These are phyloP conservation scores for Amanita brunnescens DNA, from an alignment of 768 basidiomycete genomes.

Conservation along the genomic window DNA sequence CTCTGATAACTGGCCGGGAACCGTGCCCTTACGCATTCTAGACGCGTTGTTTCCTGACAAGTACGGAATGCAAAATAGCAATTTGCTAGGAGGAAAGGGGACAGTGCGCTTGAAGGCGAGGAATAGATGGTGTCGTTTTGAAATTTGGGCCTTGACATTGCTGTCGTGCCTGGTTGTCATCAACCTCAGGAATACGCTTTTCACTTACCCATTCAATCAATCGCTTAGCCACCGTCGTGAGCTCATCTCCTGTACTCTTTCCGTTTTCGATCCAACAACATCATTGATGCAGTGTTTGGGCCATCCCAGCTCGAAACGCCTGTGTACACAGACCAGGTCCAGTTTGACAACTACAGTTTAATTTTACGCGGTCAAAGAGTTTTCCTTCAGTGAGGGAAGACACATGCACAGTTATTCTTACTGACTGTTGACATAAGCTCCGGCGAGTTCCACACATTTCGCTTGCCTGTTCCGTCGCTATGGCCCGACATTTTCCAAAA, in stretches of 20 bases:
- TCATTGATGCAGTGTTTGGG: not conserved
- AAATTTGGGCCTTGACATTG: constrained; percentile 17
- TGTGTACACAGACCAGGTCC: constrained; percentile 29
- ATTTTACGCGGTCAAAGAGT: constrained; percentile 60
- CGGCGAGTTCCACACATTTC: constrained; percentile 81
- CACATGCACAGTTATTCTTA: not conserved
- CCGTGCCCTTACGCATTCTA: no score
- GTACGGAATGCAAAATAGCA: not conserved
- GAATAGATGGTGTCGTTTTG: constrained; percentile 18
- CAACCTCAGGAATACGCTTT: constrained; percentile 12
- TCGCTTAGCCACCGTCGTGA: constrained; percentile 10
- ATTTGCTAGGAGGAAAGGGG: not conserved
- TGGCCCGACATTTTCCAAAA: constrained; percentile 83
- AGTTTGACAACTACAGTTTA: constrained; percentile 64
- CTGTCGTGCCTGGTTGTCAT: constrained; percentile 19
- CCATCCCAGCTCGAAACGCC: constrained; percentile 1
- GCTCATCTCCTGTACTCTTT: constrained; percentile 6
- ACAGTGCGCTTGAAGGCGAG: not conserved
- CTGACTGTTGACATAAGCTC: constrained; percentile 35
- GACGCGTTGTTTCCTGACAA: no score
- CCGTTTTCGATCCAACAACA: not conserved
- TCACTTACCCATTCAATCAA: constrained; percentile 2
- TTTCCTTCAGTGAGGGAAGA: constrained; percentile 52
- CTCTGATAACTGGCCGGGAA: no score
- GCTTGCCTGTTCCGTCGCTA: constrained; percentile 67